Evolutionary conservation across 1,139 yeast species (phyloP).

Genomic region (Geotrichum citri-aurantii): DNA sequence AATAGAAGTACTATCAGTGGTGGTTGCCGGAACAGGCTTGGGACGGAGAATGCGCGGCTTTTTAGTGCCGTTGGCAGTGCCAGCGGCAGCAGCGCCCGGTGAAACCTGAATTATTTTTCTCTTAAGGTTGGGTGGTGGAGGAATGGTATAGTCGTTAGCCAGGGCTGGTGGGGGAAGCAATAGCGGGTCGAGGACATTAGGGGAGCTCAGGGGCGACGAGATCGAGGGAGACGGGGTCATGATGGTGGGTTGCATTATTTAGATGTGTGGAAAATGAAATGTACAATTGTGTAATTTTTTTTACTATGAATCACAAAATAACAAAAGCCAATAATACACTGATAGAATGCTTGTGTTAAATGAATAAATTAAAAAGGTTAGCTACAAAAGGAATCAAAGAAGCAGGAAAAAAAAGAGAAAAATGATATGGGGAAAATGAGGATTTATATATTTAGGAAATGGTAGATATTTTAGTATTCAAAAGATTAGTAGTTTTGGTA

Average conservation of each 20-base stretch:
- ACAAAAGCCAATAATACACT: background rate
- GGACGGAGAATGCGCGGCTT: background rate
- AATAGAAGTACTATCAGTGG: background rate
- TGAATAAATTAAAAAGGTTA: background rate
- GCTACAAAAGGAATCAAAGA: too few relatives aligned
- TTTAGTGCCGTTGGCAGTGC: background rate
- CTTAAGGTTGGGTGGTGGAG: conserved; percentile 3
- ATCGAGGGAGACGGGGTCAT: background rate
- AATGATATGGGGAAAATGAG: background rate
- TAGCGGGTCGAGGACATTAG: conserved; percentile 3
- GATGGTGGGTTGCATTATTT: background rate
- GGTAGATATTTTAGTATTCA: too few relatives aligned
- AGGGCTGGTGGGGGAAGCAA: conserved; percentile 8
- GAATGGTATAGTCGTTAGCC: background rate
- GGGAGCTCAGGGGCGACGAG: background rate
- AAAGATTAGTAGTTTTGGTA: too few relatives aligned
- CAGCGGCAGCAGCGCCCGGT: background rate
- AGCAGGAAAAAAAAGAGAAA: background rate
- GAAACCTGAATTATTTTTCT: conserved; percentile 3
- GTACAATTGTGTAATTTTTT: background rate
- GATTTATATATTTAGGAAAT: background rate
- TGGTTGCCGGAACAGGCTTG: background rate
- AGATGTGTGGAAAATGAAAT: too few relatives aligned
- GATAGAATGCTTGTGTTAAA: background rate
- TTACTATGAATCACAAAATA: background rate